Evolutionary conservation across 1,284 basidiomycete species (phyloP).

Genomic region (Marasmius oreades): DNA sequence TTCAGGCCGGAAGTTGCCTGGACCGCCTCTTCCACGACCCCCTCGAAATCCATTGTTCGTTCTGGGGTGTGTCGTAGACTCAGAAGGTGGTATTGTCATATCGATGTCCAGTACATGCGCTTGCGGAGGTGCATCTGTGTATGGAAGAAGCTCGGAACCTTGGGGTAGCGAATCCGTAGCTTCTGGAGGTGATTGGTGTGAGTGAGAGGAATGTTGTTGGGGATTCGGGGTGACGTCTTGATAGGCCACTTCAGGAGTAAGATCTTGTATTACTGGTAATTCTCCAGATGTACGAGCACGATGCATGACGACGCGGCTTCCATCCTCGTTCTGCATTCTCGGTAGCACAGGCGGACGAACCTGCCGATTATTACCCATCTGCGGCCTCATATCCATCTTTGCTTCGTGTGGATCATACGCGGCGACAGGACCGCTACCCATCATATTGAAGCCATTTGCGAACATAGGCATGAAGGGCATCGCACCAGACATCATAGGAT

Average conservation of each 20-base stretch:
- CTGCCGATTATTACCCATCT: constrained; percentile 30
- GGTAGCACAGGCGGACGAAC: constrained; percentile 55
- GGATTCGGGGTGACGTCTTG: constrained; percentile 20
- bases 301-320: constrained; percentile 31
- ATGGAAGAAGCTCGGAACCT: constrained; percentile 2
- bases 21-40: constrained; percentile 44
- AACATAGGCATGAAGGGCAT: constrained; percentile 71
- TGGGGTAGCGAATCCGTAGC: constrained; percentile 19
- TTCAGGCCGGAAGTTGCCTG: constrained; percentile 61
- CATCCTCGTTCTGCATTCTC: constrained; percentile 46
- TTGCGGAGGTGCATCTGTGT: constrained; percentile 13
- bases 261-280: constrained; percentile 74
- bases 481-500: constrained; percentile 26
- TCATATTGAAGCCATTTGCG: constrained; percentile 37
- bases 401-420: constrained; percentile 76
- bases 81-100: constrained; percentile 23
- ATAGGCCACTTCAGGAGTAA: constrained; percentile 52
- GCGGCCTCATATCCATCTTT: constrained; percentile 72
- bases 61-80: constrained; percentile 5
- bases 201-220: constrained; percentile 24
- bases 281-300: constrained; percentile 51
- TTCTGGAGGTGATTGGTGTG: constrained; percentile 24
- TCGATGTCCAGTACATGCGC: constrained; percentile 29
- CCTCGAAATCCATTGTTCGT: constrained; percentile 30
- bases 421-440: constrained; percentile 37